Base-by-base conservation (phyloP, 176 grass and related monocot genomes). In the Bolboschoenus planiculmis region DNA sequence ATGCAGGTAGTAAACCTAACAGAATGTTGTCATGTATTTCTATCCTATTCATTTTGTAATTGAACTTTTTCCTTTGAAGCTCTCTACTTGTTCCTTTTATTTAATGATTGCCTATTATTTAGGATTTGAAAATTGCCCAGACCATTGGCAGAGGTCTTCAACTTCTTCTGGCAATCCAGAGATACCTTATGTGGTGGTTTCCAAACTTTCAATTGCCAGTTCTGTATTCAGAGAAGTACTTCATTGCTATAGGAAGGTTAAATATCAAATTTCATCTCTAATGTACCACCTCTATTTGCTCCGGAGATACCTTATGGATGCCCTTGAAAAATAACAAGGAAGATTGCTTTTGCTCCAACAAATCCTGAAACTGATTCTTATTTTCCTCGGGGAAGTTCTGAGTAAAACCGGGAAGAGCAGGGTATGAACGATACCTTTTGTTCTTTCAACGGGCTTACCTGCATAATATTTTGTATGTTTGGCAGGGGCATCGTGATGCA, bases 201-300 rank as follows among this genome's bases (percentile, higher is more conserved):
- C 90, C 51, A 86, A 87, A 78, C 63, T 70, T 92, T 90, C 88
- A 78, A 55, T 89, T 71, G 90, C 87, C 21, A 89, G 75, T 83
- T 87, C 86, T 72, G 83, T 97, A 71, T 90, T 88, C 81, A 88
- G 84, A 86, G 94, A 97, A 85, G 85, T 94, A 67, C 94, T 97
- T 83, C 83, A 64, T 59, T 97, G 94, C 90, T 97, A 91, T 73
- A 97, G 85, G 77, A 97, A 94, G 94, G 94, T 97, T 88, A 87
- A 86, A 54, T 20, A 65, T 29, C 5, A 83, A 85, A 44, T 56
- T 30, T 18, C 5, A 71, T 50, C 60, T 89, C 54, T 82, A 44
- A 76, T 77, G 34, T 73, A 44, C 23, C 83, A 42, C 21, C 83
- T 40, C 7, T n/a, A 24, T 46, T 57, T 70, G n/a, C n/a, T n/a